These are phyloP conservation scores for Neodidymelliopsis sp. DNA, from an alignment of 2,329 filamentous ascomycete species.

Conservation along the genomic window DNA sequence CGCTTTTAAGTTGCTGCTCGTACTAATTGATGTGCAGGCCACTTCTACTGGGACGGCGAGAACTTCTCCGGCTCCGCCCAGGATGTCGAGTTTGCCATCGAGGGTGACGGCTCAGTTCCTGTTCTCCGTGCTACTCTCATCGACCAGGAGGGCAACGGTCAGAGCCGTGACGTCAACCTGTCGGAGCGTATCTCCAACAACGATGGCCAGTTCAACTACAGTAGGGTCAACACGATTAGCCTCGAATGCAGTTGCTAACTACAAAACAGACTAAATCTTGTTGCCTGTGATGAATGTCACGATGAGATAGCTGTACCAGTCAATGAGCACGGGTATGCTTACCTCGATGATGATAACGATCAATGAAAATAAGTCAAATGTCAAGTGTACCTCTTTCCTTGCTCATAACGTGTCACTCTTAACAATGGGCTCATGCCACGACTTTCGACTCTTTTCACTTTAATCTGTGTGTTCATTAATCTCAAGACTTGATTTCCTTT, in stretches of 20 bases:
- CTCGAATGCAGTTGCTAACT: neutral
- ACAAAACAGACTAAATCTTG: slow-evolving; percentile 11
- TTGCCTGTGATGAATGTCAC: neutral
- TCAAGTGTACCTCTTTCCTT: slow-evolving; percentile 2
- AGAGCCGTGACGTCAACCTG: slow-evolving; percentile 62
- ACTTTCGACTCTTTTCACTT: too few relatives aligned
- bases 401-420: too few relatives aligned
- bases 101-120: slow-evolving; percentile 60
- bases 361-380: slow-evolving; percentile 16
- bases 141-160: slow-evolving; percentile 53
- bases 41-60: slow-evolving; percentile 57
- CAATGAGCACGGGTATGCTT: neutral
- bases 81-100: slow-evolving; percentile 57
- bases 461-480: too few relatives aligned
- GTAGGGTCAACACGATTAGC: slow-evolving; percentile 14
- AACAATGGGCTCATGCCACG: too few relatives aligned
- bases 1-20: neutral
- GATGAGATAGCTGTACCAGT: neutral
- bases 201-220: slow-evolving; percentile 50
- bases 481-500: too few relatives aligned
- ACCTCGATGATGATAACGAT: slow-evolving; percentile 6
- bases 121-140: slow-evolving; percentile 61
- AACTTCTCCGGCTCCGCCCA: slow-evolving; percentile 58
- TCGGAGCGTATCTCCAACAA: slow-evolving; percentile 63
- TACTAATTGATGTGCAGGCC: slow-evolving; percentile 38